Evolutionary conservation across 495 filamentous ascomycete genomes (phyloP).

Genomic region (Thermochaetoides thermophila): DNA sequence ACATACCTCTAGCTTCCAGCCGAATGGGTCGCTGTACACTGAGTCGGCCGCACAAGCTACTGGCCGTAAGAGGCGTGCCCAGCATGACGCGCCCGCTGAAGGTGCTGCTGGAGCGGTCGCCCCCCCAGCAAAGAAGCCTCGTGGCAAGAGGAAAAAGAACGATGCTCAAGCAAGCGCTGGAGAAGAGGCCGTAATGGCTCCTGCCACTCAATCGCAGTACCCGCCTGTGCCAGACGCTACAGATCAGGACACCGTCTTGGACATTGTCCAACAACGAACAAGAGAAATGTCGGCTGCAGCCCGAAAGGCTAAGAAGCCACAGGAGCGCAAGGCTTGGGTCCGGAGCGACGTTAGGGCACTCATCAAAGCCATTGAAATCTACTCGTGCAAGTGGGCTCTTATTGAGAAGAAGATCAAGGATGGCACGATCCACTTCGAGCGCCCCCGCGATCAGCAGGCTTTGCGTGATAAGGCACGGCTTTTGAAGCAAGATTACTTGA

Average conservation of each 20-base stretch:
- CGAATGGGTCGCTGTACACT: slow-evolving; percentile 10
- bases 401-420: slow-evolving; percentile 28
- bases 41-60: slow-evolving; percentile 11
- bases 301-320: slow-evolving; percentile 18
- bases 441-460: slow-evolving; percentile 40
- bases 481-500: slow-evolving; percentile 44
- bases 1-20: slow-evolving; percentile 4
- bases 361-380: slow-evolving; percentile 30
- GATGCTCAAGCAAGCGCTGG: not conserved
- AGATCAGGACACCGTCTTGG: too few relatives aligned
- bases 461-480: slow-evolving; percentile 55
- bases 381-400: slow-evolving; percentile 37
- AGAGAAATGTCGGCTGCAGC: slow-evolving; percentile 13
- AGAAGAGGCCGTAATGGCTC: not conserved
- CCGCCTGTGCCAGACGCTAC: slow-evolving; percentile 10
- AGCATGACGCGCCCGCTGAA: not conserved
- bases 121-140: slow-evolving; percentile 9
- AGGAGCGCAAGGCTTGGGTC: slow-evolving; percentile 32
- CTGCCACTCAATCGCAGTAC: slow-evolving; percentile 9
- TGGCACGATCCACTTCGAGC: slow-evolving; percentile 21
- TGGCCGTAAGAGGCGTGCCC: slow-evolving; percentile 8
- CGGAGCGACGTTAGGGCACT: slow-evolving; percentile 33
- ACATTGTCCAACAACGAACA: too few relatives aligned
- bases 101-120: slow-evolving; percentile 2
- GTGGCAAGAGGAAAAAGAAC: slow-evolving; percentile 10